Base-by-base conservation (phyloP, 2,329 filamentous ascomycete genomes). In the Stagonosporopsis chrysanthemi region DNA sequence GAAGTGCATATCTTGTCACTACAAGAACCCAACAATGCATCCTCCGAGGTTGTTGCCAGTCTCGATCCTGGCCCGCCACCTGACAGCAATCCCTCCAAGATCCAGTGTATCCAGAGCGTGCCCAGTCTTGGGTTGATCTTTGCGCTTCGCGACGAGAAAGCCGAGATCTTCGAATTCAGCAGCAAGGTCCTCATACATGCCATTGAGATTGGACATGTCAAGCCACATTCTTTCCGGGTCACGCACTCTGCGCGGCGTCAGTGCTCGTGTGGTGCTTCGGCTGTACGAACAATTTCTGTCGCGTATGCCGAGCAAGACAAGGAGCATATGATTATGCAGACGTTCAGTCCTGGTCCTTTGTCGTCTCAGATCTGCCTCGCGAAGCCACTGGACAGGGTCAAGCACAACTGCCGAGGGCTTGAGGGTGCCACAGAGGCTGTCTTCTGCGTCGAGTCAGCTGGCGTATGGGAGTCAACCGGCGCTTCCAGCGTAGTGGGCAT, bases 401-500 rank as follows among this genome's bases (percentile, higher is more conserved):
- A 63, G 22, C 59, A 66, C 31, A 62, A 66, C 14, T 80, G 79
- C 47, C 68, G 68, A 28, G 69, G 72, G 1, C 70, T 79, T 12
- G 67, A 72, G 22, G 56, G 69, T 22, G 82, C 84, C 1, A 81
- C 77, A 15, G 82, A 86, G 63, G 74, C 80, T 2, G 81, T 77
- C 36, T 82, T 83, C 43, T 80, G 78, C 8, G 80, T 91, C 7
- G 74, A 80, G n/a, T 83, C 88, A 35, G 87, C 88, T 0, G 89
- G 89, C 0, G 72, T 78, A 0, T 92, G 89, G 89, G 84, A 88
- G 58, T 78, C 85, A 1, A 78, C 90, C 6, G 79, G 82, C 0
- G 83, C 82, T 29, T 85, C 87, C 0, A 84, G 84, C 52, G 78
- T 90, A 9, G 78, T 90, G 0, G 89, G 90, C 0, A 79, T 91